Conservation (phyloP, 768 basidiomycete species). For the Candolleomyces eurysporus region DNA sequence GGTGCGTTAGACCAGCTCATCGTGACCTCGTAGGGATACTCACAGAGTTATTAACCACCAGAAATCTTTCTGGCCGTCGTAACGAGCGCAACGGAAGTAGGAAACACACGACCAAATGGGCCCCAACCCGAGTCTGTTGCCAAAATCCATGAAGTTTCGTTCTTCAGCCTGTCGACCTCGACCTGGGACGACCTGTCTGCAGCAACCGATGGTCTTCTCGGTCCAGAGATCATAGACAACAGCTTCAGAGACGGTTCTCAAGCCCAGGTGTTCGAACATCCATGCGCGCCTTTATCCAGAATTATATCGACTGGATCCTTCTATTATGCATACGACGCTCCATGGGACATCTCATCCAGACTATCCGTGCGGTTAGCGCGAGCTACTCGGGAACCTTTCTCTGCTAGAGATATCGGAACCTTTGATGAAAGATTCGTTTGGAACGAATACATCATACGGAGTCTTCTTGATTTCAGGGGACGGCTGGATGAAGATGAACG, state of each 20-base stretch:
- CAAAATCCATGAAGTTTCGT: slow-evolving; percentile 85
- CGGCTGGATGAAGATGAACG: slow-evolving; percentile 69
- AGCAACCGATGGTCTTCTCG: slow-evolving; percentile 50
- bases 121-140: slow-evolving; percentile 64
- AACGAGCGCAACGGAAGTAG: slow-evolving; percentile 72
- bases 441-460: slow-evolving; percentile 89
- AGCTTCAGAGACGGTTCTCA: slow-evolving; percentile 45
- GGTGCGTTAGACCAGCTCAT: slow-evolving; percentile 38
- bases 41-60: slow-evolving; percentile 23
- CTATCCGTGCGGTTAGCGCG: slow-evolving; percentile 66
- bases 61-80: slow-evolving; percentile 87
- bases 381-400: slow-evolving; percentile 24
- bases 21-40: neutral
- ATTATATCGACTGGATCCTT: slow-evolving; percentile 91
- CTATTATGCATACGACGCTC: slow-evolving; percentile 81
- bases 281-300: slow-evolving; percentile 85
- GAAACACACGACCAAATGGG: slow-evolving; percentile 63
- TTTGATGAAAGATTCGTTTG: slow-evolving; percentile 90
- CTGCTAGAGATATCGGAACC: slow-evolving; percentile 46
- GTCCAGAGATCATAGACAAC: slow-evolving; percentile 54
- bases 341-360: slow-evolving; percentile 89
- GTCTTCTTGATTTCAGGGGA: slow-evolving; percentile 85
- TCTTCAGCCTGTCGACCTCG: slow-evolving; percentile 82
- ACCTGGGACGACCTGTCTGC: slow-evolving; percentile 77
- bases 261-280: slow-evolving; percentile 77